Evolutionary conservation across 345 rosid species (phyloP), one percentile per base, ranked within the genome.

Genomic region (Isatis tinctoria): DNA sequence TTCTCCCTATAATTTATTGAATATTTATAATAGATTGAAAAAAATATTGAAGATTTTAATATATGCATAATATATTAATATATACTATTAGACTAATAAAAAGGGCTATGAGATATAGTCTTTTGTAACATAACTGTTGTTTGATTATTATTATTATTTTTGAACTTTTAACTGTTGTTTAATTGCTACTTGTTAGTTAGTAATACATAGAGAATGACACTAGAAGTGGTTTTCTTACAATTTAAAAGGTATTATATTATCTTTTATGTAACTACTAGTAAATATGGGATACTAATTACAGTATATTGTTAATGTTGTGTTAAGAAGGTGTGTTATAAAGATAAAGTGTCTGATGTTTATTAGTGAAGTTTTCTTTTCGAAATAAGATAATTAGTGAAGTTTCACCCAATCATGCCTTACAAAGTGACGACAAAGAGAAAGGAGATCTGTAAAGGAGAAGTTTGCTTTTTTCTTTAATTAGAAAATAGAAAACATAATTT

Each of bases 371-470:
- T 22, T 22, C 24, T 22, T 22, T 22, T 22, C 24, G 24, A 22
- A 22, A 22, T 22, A 22, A 22, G 93, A 82, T 82, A 84, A 82
- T 76, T 70, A 85, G 67, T 65, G 59, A 81, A 81, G 88, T 84
- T 88, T 88, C 83, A 69, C 83, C 92, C 80, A 92, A 89, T 88
- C 90, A 87, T 92, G 93, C 92, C 85, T 54, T 87, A 63, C 84
- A 87, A 87, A 88, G 94, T 85, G 85, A 85, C 83, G 88, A 84
- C 92, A 92, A 87, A 84, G 77, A 86, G 85, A 86, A 89, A 87
- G 85, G 90, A 84, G 86, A 87, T 86, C 87, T 74, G 66, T 17
- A 74, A 74, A 66, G 66, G 72, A 74, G 10, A 59, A 12, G 8
- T 47, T 58, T 47, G 53, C 78, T 67, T 74, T 66, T 66, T 66